Conservation (phyloP, 805 yeast genomes). For the Kluyveromyces starmeri region DNA sequence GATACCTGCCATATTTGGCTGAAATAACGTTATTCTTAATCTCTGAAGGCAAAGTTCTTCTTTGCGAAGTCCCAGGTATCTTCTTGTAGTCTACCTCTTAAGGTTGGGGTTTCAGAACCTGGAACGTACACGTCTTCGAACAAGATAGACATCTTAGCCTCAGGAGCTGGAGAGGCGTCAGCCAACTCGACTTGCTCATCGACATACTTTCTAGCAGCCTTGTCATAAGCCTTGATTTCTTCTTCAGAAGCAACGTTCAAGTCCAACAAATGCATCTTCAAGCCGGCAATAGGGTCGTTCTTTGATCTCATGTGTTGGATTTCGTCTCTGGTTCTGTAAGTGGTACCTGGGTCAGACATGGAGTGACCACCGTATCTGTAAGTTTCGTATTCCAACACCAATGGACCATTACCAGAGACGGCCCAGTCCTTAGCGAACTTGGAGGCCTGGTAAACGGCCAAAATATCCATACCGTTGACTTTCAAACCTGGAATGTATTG, state of each 20-base stretch:
- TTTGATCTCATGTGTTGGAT: slow-evolving; percentile 98
- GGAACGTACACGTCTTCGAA: slow-evolving; percentile 95
- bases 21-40: slow-evolving; percentile 7
- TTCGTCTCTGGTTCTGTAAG: slow-evolving; percentile 99
- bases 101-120: slow-evolving; percentile 84
- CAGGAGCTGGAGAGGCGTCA: slow-evolving; percentile 90
- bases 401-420: slow-evolving; percentile 87
- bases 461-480: slow-evolving; percentile 96
- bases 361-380: slow-evolving; percentile 99
- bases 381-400: slow-evolving; percentile 94
- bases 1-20: too few species aligned
- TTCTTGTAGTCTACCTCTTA: slow-evolving; percentile 94
- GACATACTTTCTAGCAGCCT: slow-evolving; percentile 91
- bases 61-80: slow-evolving; percentile 80
- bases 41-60: slow-evolving; percentile 34
- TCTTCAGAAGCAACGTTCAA: slow-evolving; percentile 84
- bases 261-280: slow-evolving; percentile 79
- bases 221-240: slow-evolving; percentile 89
- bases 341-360: slow-evolving; percentile 99
- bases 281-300: slow-evolving; percentile 95
- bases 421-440: slow-evolving; percentile 96
- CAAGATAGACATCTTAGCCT: slow-evolving; percentile 86
- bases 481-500: slow-evolving; percentile 98
- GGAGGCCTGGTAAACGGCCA: slow-evolving; percentile 93
- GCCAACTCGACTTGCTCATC: slow-evolving; percentile 93